Evolutionary conservation across 2,329 filamentous ascomycete species (phyloP).

Genomic region (Domatiomyces globalis): DNA sequence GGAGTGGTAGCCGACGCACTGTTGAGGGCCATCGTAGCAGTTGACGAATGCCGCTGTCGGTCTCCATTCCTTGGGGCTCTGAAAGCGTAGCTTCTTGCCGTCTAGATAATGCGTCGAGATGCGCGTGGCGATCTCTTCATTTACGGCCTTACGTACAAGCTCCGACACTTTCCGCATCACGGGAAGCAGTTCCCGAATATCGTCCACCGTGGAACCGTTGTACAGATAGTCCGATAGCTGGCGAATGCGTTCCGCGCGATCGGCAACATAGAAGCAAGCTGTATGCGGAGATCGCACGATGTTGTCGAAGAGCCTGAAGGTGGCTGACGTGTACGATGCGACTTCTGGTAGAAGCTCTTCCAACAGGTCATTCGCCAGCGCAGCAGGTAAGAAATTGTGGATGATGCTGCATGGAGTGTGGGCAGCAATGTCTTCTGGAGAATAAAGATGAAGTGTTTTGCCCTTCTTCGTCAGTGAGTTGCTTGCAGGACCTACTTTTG

Average conservation of each 20-base stretch:
- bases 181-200: slow-evolving; percentile 63
- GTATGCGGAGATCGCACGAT: slow-evolving; percentile 78
- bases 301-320: slow-evolving; percentile 78
- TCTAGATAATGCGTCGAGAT: slow-evolving; percentile 54
- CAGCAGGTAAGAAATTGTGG: slow-evolving; percentile 67
- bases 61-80: slow-evolving; percentile 53
- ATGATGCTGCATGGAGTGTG: slow-evolving; percentile 85
- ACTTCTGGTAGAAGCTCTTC: slow-evolving; percentile 62
- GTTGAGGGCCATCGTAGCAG: slow-evolving; percentile 67
- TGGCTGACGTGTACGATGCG: slow-evolving; percentile 52
- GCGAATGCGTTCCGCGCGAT: slow-evolving; percentile 49
- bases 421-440: slow-evolving; percentile 62
- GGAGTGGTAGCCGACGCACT: slow-evolving; percentile 82
- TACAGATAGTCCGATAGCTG: slow-evolving; percentile 76
- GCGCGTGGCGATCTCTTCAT: slow-evolving; percentile 57
- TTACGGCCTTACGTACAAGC: slow-evolving; percentile 61
- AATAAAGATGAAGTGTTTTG: slow-evolving; percentile 68
- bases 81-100: slow-evolving; percentile 61
- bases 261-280: slow-evolving; percentile 68
- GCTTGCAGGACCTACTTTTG: background rate
- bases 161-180: slow-evolving; percentile 56
- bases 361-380: slow-evolving; percentile 60
- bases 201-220: slow-evolving; percentile 61
- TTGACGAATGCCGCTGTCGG: slow-evolving; percentile 92
- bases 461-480: slow-evolving; percentile 56